These are phyloP conservation scores for Eucommia ulmoides DNA, from an alignment of 257 asterid species.

Conservation along the genomic window DNA sequence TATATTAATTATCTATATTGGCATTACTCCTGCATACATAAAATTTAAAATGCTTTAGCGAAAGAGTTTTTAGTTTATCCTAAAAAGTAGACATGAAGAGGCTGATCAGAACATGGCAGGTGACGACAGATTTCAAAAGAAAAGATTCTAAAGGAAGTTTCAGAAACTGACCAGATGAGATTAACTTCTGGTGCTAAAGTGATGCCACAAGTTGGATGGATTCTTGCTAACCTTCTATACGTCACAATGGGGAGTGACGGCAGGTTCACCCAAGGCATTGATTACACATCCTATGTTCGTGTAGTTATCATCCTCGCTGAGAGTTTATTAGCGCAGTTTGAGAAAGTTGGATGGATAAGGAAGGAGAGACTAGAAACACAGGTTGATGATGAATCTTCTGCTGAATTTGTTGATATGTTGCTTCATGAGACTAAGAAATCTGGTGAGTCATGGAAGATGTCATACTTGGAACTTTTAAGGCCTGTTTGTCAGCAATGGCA, in stretches of 20 bases:
- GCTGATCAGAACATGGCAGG: conserved; percentile 90
- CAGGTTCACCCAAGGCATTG: conserved; percentile 47
- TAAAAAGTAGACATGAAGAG: conserved; percentile 24
- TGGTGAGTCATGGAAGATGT: conserved; percentile 36
- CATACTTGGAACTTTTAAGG: conserved; percentile 57
- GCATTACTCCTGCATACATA: too few relatives aligned
- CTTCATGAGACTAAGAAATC: conserved; percentile 28
- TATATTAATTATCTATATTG: too few relatives aligned
- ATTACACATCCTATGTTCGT: conserved; percentile 47
- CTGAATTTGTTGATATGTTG: conserved; percentile 20
- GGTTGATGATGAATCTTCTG: conserved; percentile 23
- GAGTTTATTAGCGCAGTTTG: conserved; percentile 42
- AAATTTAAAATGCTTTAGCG: too few relatives aligned
- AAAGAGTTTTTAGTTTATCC: conserved; percentile 9
- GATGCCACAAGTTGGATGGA: conserved; percentile 80
- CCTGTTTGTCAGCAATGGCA: conserved; percentile 80
- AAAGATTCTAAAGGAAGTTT: conserved; percentile 52
- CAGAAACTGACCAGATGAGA: conserved; percentile 44
- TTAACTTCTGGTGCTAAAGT: conserved; percentile 16
- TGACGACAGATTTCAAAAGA: conserved; percentile 86
- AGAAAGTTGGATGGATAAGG: conserved; percentile 26
- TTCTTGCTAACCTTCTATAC: conserved; percentile 63
- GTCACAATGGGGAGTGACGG: conserved; percentile 53
- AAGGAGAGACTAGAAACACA: conserved; percentile 32
- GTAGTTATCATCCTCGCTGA: conserved; percentile 53